phyloP scores from a whole-genome alignment of 805 yeast species.

The Candida dendrica region DNA sequence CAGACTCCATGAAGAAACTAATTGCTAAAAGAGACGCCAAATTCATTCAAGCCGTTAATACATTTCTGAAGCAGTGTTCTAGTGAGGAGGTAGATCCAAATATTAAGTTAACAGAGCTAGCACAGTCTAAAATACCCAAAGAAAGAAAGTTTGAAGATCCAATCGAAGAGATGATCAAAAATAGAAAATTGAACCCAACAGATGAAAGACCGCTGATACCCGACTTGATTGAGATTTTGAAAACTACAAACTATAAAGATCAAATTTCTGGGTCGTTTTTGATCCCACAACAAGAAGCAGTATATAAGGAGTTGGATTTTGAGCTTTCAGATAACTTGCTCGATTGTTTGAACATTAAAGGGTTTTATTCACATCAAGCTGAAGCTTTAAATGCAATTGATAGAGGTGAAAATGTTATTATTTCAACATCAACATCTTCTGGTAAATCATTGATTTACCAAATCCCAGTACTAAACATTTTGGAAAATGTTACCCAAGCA shows the following conservation, averaged over 20 bases:
- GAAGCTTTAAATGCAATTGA: slow-evolving; percentile 60
- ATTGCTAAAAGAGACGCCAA: slow-evolving; percentile 50
- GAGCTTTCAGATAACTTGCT: slow-evolving; percentile 44
- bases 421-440: slow-evolving; percentile 93
- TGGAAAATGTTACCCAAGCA: slow-evolving; percentile 31
- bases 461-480: slow-evolving; percentile 59
- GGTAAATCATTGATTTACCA: slow-evolving; percentile 94
- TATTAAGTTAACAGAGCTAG: slow-evolving; percentile 27
- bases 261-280: slow-evolving; percentile 55
- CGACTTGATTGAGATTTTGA: slow-evolving; percentile 42
- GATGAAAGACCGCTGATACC: slow-evolving; percentile 36
- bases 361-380: slow-evolving; percentile 76
- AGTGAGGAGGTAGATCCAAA: slow-evolving; percentile 32
- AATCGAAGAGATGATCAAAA: slow-evolving; percentile 45
- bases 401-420: slow-evolving; percentile 60
- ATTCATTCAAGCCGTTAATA: slow-evolving; percentile 35
- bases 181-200: slow-evolving; percentile 15
- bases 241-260: slow-evolving; percentile 45
- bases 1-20: slow-evolving; percentile 52
- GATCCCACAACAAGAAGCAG: slow-evolving; percentile 39
- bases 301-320: slow-evolving; percentile 33
- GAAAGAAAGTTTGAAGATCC: slow-evolving; percentile 51
- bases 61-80: slow-evolving; percentile 28
- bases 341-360: slow-evolving; percentile 41
- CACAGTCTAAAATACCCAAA: slow-evolving; percentile 38